These are phyloP conservation scores for Aspergillus pseudoviridinutans DNA, from an alignment of 2,329 filamentous ascomycete species.

Conservation along the genomic window DNA sequence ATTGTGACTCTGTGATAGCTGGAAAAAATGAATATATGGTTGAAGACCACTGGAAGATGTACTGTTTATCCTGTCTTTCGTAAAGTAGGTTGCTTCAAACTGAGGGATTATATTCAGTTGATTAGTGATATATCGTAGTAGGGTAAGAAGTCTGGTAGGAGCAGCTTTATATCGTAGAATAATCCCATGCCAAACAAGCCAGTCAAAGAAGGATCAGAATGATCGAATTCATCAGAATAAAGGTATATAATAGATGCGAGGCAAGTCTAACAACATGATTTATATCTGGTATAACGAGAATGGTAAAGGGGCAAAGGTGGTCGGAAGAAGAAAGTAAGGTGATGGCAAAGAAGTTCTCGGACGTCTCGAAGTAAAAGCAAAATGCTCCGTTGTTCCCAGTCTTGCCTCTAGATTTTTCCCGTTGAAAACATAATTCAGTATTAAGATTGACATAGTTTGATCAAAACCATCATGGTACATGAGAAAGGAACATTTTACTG, in stretches of 20 bases:
- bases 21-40: too few relatives aligned
- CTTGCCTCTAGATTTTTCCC: slow-evolving; percentile 18
- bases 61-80: too few relatives aligned
- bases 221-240: background rate
- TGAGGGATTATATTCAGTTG: background rate
- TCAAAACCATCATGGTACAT: background rate
- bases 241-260: background rate
- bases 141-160: background rate
- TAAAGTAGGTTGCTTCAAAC: background rate
- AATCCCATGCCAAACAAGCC: background rate
- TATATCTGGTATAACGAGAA: slow-evolving; percentile 6
- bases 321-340: slow-evolving; percentile 9
- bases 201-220: background rate
- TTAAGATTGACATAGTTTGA: slow-evolving; percentile 15
- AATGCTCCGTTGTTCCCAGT: slow-evolving; percentile 16
- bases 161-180: background rate
- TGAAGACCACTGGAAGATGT: too few relatives aligned
- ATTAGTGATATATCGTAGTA: background rate
- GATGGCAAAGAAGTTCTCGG: slow-evolving; percentile 26
- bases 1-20: too few relatives aligned
- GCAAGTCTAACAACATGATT: slow-evolving; percentile 4
- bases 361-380: slow-evolving; percentile 23
- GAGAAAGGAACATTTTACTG: slow-evolving; percentile 22
- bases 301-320: slow-evolving; percentile 5
- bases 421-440: slow-evolving; percentile 14